Base-by-base conservation (phyloP, 129 eudicot genomes). In the Chrysanthemum seticuspe region DNA sequence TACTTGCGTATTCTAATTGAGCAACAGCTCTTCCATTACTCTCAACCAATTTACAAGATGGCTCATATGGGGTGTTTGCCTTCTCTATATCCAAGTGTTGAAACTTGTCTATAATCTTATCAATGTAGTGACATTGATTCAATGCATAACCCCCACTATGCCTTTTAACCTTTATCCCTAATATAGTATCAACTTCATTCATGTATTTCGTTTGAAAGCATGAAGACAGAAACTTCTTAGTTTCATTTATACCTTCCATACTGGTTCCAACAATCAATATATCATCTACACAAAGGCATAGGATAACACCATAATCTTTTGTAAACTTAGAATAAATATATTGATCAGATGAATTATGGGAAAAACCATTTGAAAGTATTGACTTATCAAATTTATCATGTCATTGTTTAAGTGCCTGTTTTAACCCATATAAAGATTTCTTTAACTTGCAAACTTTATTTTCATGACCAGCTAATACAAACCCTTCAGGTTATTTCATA, bases 321-420 rank as follows among this genome's bases (percentile, higher is more conserved):
- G 6, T 61, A 13, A 61, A 61, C 45, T 61, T 61, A 12, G 45
- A 60, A 25, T 60, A 60, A 60, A 53, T 60, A 57, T 12, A 57
- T 18, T 10, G 16, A 18, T 57, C 3, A 1, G 62, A 57, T 57
- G 62, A 18, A 15, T 59, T 59, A 23, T 59, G 36, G 25, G 6
- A 0, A 60, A 60, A 60, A 19, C 65, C 65, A 60, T 61, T 61
- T 25, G 40, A 61, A 9, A 61, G 40, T 10, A 25, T 61, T 8
- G 65, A 0, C 34, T 12, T 12, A 25, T 61, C 45, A 27, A 61
- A 61, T 25, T 61, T 61, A 6, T 61, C 65, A 3, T 61, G 65
- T 45, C 65, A 61, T 27, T 61, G 40, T 61, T 61, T 61, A 9
- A 13, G 65, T 9, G 45, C 40, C 0, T 61, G 65, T 61, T 61